phyloP scores from a whole-genome alignment of 768 basidiomycete genomes.

The Tubosaeta sp. region DNA sequence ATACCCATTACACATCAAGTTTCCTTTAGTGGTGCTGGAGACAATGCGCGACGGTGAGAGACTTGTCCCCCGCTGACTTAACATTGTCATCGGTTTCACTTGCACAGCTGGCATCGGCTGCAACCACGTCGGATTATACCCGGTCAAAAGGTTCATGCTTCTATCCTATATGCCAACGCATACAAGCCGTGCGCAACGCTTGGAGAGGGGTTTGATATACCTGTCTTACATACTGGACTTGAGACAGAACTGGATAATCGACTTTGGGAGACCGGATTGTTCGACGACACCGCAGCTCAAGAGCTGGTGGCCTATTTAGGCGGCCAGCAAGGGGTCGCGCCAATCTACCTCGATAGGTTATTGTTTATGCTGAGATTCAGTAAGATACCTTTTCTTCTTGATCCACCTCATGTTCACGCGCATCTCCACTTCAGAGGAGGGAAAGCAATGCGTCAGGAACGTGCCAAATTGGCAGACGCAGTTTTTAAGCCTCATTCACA shows the following conservation, averaged over 20 bases:
- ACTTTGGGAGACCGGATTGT: constrained; percentile 19
- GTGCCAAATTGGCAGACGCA: constrained; percentile 10
- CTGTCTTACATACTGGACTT: background rate
- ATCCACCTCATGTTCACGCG: no score
- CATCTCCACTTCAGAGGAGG: constrained; percentile 1
- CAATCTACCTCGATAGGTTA: background rate
- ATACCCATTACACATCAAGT: constrained; percentile 27
- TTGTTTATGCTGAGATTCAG: constrained; percentile 14
- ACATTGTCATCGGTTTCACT: background rate
- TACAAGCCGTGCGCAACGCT: constrained; percentile 17
- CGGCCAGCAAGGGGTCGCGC: constrained; percentile 1
- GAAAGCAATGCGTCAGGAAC: constrained; percentile 16
- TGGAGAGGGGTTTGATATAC: constrained; percentile 23
- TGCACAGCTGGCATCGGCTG: constrained; percentile 10
- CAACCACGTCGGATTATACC: constrained; percentile 25
- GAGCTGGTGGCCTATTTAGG: constrained; percentile 9
- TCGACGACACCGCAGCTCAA: constrained; percentile 15
- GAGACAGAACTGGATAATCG: constrained; percentile 2
- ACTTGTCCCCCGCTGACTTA: background rate
- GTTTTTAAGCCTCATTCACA: constrained; percentile 10
- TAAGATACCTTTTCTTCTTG: background rate
- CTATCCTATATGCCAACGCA: constrained; percentile 17
- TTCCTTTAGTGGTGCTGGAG: constrained; percentile 16
- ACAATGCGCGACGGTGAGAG: constrained; percentile 15
- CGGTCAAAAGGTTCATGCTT: constrained; percentile 26